phyloP scores from a whole-genome alignment of 257 asterid species.

The Capsicum pubescens region DNA sequence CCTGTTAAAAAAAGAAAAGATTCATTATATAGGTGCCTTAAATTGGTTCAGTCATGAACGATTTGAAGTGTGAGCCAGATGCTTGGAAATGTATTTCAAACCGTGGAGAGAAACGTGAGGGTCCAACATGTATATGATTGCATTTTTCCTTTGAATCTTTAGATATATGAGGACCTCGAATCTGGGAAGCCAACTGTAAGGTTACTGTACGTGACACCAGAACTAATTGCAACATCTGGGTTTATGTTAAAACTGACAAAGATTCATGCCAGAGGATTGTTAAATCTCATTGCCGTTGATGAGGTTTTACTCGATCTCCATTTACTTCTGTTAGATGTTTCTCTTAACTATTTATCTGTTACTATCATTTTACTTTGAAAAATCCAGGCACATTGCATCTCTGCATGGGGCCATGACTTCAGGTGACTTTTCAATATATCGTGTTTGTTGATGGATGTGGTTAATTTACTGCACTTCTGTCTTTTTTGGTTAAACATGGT shows the following conservation, averaged over 20 bases:
- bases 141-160: slow-evolving; percentile 32
- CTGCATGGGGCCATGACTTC: slow-evolving; percentile 99
- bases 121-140: slow-evolving; percentile 17
- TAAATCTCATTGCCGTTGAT: slow-evolving; percentile 85
- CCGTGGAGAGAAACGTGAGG: neutral
- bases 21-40: slow-evolving; percentile 16
- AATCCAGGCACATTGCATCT: slow-evolving; percentile 93
- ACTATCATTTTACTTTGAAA: slow-evolving; percentile 30
- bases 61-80: neutral
- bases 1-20: neutral
- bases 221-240: slow-evolving; percentile 82
- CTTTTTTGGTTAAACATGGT: neutral
- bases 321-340: slow-evolving; percentile 34
- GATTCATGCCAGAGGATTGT: slow-evolving; percentile 80
- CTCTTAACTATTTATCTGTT: slow-evolving; percentile 25
- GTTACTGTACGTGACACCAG: slow-evolving; percentile 93
- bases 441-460: neutral
- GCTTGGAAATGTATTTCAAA: slow-evolving; percentile 12
- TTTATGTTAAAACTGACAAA: slow-evolving; percentile 75
- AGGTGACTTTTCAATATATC: slow-evolving; percentile 55
- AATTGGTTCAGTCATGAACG: neutral
- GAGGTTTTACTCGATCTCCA: slow-evolving; percentile 58
- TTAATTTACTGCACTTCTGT: slow-evolving; percentile 25
- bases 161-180: slow-evolving; percentile 86
- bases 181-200: slow-evolving; percentile 90